These are phyloP conservation scores for Aspergillus pseudoterreus DNA, from an alignment of 2,329 filamentous ascomycete species.

Conservation along the genomic window DNA sequence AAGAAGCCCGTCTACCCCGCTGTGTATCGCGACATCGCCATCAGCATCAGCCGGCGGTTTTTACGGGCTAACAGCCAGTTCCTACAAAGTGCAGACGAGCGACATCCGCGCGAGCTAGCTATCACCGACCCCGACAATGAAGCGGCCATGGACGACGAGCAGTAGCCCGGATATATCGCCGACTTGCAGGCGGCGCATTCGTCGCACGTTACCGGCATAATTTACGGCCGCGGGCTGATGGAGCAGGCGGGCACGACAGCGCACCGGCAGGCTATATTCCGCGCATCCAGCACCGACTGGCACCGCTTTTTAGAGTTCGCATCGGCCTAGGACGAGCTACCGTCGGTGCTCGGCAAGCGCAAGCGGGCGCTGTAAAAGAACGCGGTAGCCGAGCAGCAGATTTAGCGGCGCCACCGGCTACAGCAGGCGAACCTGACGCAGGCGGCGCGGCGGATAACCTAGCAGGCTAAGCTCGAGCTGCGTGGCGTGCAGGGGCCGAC, in stretches of 20 bases:
- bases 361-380: neutral
- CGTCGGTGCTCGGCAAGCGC: neutral
- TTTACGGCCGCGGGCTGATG: neutral
- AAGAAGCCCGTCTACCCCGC: neutral
- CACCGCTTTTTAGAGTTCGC: neutral
- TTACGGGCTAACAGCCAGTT: slow-evolving; percentile 4
- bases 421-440: neutral
- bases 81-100: neutral
- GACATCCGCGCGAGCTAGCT: neutral
- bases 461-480: neutral
- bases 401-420: neutral
- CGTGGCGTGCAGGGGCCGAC: neutral
- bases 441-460: neutral
- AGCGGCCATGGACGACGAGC: neutral
- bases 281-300: neutral
- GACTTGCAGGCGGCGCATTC: slow-evolving; percentile 4
- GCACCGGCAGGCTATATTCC: neutral
- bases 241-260: neutral
- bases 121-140: neutral
- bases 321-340: neutral
- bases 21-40: slow-evolving; percentile 4
- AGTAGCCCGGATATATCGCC: slow-evolving; percentile 5
- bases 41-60: slow-evolving; percentile 8
- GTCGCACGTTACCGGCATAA: neutral
- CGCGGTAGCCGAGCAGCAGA: neutral